phyloP scores from a whole-genome alignment of 306 rosid genomes.

The Nissolia schottii region DNA sequence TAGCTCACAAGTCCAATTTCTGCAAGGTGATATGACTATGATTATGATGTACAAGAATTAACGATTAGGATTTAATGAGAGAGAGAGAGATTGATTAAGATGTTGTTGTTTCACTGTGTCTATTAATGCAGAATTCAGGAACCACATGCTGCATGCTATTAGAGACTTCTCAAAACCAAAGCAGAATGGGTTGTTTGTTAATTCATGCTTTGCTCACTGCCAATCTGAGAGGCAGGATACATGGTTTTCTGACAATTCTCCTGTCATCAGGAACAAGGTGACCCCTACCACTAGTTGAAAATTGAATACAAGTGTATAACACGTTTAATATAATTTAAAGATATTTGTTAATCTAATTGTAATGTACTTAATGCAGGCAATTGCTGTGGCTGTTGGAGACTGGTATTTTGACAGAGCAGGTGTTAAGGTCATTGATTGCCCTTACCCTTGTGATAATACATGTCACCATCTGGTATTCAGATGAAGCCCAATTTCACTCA shows the following conservation, averaged over 20 bases:
- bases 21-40: conserved; percentile 75
- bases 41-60: not conserved
- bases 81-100: not conserved
- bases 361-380: conserved; percentile 46
- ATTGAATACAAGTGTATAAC: not conserved
- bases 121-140: conserved; percentile 68
- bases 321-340: not conserved
- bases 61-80: not conserved
- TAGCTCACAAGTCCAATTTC: conserved; percentile 59
- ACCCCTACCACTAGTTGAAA: conserved; percentile 8
- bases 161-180: conserved; percentile 51
- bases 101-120: conserved; percentile 1
- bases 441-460: conserved; percentile 80
- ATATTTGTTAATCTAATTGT: conserved; percentile 11
- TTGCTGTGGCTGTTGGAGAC: conserved; percentile 86
- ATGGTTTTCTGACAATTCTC: conserved; percentile 86
- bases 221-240: conserved; percentile 93
- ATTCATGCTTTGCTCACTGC: conserved; percentile 93
- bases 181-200: conserved; percentile 70
- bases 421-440: conserved; percentile 74
- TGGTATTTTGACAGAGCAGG: conserved; percentile 82
- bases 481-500: conserved; percentile 25
- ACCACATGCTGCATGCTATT: conserved; percentile 63
- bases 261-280: conserved; percentile 68
- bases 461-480: conserved; percentile 83